phyloP scores from a whole-genome alignment of 306 rosid species.

The Vigna reflexopilosa region DNA sequence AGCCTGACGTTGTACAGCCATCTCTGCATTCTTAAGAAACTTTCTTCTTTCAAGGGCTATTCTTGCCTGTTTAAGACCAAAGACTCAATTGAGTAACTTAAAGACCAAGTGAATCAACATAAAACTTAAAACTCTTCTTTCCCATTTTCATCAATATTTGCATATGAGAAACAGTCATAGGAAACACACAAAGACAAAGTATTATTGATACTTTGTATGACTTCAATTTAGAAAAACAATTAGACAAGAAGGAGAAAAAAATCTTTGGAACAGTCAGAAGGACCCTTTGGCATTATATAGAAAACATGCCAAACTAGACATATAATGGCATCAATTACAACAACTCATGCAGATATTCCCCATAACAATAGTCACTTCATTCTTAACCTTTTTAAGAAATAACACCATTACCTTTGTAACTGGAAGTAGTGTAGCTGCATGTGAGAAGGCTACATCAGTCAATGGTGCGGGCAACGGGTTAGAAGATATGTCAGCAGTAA shows the following conservation, averaged over 20 bases:
- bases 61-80: constrained; percentile 77
- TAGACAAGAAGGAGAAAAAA: neutral
- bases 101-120: constrained; percentile 1
- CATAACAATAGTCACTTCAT: constrained; percentile 27
- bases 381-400: constrained; percentile 6
- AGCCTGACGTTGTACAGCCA: constrained; percentile 93
- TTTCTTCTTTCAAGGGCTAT: constrained; percentile 94
- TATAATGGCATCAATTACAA: constrained; percentile 23
- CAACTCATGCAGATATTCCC: constrained; percentile 3
- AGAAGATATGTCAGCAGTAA: constrained; percentile 83
- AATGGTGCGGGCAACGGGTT: constrained; percentile 91
- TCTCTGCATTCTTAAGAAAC: constrained; percentile 93
- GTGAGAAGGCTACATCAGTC: constrained; percentile 98
- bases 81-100: constrained; percentile 39
- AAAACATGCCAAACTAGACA: constrained; percentile 36
- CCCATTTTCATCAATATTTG: constrained; percentile 5
- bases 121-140: neutral
- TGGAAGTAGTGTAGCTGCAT: constrained; percentile 97
- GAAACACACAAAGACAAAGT: constrained; percentile 3
- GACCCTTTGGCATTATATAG: constrained; percentile 15
- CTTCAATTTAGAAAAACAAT: constrained; percentile 14
- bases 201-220: neutral
- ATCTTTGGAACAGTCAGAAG: constrained; percentile 15
- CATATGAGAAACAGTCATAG: constrained; percentile 17
- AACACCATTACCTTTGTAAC: constrained; percentile 82